Percentiles rank a stretch among this genome's conserved stretches.
These are phyloP conservation scores for Serendipita sp. DNA, from an alignment of 1,284 basidiomycete genomes.

Conservation along the genomic window DNA sequence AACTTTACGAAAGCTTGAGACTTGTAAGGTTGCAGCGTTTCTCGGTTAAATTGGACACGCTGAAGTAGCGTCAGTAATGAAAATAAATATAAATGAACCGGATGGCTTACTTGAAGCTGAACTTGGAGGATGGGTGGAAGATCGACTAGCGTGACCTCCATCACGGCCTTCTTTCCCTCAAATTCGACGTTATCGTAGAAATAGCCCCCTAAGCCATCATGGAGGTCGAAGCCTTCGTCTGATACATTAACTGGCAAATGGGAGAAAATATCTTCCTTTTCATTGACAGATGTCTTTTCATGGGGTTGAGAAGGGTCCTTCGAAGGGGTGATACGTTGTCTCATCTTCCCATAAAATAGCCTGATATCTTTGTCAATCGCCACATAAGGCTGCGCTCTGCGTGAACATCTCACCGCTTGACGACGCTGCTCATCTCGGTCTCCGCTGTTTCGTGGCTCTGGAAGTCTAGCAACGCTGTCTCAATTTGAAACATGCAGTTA, in stretches of 20 bases:
- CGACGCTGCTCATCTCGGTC: constrained; percentile 48
- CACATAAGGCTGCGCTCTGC: not conserved
- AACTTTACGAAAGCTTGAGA: constrained; percentile 92
- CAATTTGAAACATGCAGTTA: constrained; percentile 97
- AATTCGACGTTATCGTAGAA: constrained; percentile 87
- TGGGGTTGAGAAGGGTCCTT: constrained; percentile 25
- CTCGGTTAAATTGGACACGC: constrained; percentile 94
- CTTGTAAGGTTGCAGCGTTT: constrained; percentile 80
- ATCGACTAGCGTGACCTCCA: constrained; percentile 78
- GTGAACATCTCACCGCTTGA: constrained; percentile 48
- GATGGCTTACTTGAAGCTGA: constrained; percentile 64
- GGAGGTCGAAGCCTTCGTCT: constrained; percentile 73
- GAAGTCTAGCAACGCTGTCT: constrained; percentile 69
- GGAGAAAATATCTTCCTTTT: constrained; percentile 84
- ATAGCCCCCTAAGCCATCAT: constrained; percentile 86
- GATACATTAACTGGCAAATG: constrained; percentile 89
- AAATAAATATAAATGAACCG: not conserved
- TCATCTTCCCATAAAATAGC: constrained; percentile 77
- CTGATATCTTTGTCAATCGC: constrained; percentile 26
- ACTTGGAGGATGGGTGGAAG: constrained; percentile 88
- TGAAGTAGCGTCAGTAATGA: constrained; percentile 22
- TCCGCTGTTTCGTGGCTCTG: constrained; percentile 29
- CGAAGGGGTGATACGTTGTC: constrained; percentile 53
- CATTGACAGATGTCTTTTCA: constrained; percentile 49
- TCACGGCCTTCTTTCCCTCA: constrained; percentile 71